Conservation (phyloP, 2,329 filamentous ascomycete species). For the Claviceps maximensis region DNA sequence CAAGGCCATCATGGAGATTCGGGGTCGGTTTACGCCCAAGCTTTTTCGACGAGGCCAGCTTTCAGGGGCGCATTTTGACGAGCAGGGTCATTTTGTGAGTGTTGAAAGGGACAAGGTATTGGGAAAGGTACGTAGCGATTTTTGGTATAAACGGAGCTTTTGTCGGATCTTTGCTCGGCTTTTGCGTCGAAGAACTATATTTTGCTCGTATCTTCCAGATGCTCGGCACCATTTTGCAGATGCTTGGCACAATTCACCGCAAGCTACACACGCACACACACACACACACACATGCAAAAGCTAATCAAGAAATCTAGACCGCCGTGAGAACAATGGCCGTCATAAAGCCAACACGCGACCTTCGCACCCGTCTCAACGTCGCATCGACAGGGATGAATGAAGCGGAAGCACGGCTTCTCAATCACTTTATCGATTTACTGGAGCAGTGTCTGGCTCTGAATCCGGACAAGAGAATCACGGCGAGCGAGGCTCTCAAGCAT, state of each 20-base stretch:
- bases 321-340: constrained; percentile 53
- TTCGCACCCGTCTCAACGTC: constrained; percentile 66
- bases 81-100: constrained; percentile 69
- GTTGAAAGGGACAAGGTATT: constrained; percentile 79
- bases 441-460: constrained; percentile 83
- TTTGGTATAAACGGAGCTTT: constrained; percentile 4
- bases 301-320: constrained; percentile 31
- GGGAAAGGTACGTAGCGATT: constrained; percentile 50
- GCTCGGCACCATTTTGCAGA: background rate
- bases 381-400: constrained; percentile 63
- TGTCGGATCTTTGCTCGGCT: background rate
- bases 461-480: constrained; percentile 81
- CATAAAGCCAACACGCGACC: constrained; percentile 65
- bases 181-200: background rate
- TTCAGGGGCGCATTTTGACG: constrained; percentile 68
- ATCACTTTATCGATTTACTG: constrained; percentile 73
- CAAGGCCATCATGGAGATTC: constrained; percentile 86
- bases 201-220: too few species aligned
- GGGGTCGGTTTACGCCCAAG: constrained; percentile 83
- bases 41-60: constrained; percentile 73
- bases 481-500: constrained; percentile 75
- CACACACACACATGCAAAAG: background rate
- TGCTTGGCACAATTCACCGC: background rate
- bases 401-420: constrained; percentile 61
- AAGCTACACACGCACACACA: background rate